Conservation (phyloP, 2,329 filamentous ascomycete genomes). For the Grosmannia serpens region DNA sequence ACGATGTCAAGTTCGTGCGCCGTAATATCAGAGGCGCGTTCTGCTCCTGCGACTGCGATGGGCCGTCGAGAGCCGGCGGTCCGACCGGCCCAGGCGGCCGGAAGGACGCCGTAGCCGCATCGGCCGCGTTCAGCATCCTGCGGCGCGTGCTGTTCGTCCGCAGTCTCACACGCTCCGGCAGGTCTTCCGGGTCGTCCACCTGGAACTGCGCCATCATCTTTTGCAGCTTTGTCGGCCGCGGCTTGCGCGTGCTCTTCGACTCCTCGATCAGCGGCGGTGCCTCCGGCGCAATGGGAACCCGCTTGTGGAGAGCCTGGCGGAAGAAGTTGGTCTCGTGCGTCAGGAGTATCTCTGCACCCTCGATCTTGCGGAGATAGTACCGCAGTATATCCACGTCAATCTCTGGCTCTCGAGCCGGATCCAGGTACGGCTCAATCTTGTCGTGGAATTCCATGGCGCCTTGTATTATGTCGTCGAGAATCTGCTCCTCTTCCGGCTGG, state of each 20-base stretch:
- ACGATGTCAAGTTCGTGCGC: background rate
- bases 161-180: slow-evolving; percentile 70
- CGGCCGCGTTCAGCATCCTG: slow-evolving; percentile 50
- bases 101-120: slow-evolving; percentile 16
- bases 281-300: slow-evolving; percentile 78
- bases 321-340: slow-evolving; percentile 96
- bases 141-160: slow-evolving; percentile 66
- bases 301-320: slow-evolving; percentile 88
- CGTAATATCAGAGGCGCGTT: background rate
- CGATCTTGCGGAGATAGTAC: slow-evolving; percentile 93
- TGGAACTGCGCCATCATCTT: slow-evolving; percentile 85
- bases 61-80: background rate
- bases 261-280: slow-evolving; percentile 76
- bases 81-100: background rate
- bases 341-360: slow-evolving; percentile 88
- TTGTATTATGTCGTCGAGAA: slow-evolving; percentile 74
- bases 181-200: slow-evolving; percentile 79
- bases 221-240: slow-evolving; percentile 90
- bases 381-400: slow-evolving; percentile 74
- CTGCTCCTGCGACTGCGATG: background rate
- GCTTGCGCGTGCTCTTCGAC: slow-evolving; percentile 88
- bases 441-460: slow-evolving; percentile 76
- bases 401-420: slow-evolving; percentile 66
- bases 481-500: slow-evolving; percentile 88
- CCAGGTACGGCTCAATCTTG: slow-evolving; percentile 71